Base-by-base conservation (phyloP, 2,329 filamentous ascomycete genomes). In the Botrytis pseudocinerea region DNA sequence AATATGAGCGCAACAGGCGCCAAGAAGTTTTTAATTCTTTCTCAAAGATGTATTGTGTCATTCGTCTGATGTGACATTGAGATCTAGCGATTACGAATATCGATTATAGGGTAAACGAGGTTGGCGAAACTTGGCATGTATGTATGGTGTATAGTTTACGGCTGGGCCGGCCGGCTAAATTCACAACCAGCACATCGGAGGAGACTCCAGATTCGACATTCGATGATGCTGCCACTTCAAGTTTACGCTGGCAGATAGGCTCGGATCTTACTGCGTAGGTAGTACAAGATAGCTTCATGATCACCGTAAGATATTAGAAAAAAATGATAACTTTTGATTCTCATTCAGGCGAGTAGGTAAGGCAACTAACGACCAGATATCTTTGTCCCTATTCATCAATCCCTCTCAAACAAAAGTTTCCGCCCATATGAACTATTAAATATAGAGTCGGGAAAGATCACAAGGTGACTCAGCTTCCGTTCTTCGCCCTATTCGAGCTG, bases 321-420 rank as follows among this genome's bases (percentile, higher is more conserved):
- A 32, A 42, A 68, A 42, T 5, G 10, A 57, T 42, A 69, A 69
- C 65, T 69, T 69, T 69, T 57, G 65, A 69, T 57, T 57, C 6
- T 42, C n/a, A 57, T 69, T 20, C 38, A 32, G 57, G n/a, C 25
- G 3, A 64, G 40, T 18, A 57, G 54, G 48, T 25, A 68, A 66
- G 46, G 46, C 20, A 54, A 54, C 28, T 68, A 68, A 57, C 35
- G 32, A 57, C 46, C 32, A 28, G 35, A 32, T 54, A 57, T 68
- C 22, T 32, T 57, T 16, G 46, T 22, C 16, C 18, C 46, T 22
- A 28, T 35, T n/a, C 32, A 22, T 28, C 32, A 18, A 66, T 54
- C 1, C 35, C 64, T 12, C 46, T 28, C 65, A 57, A 44, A 22
- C n/a, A 1, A 32, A 44, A 44, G 3, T 57, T 12, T 57, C 65